Base-by-base conservation (phyloP, 2,329 filamentous ascomycete species). In the Beauveria pseudobassiana region DNA sequence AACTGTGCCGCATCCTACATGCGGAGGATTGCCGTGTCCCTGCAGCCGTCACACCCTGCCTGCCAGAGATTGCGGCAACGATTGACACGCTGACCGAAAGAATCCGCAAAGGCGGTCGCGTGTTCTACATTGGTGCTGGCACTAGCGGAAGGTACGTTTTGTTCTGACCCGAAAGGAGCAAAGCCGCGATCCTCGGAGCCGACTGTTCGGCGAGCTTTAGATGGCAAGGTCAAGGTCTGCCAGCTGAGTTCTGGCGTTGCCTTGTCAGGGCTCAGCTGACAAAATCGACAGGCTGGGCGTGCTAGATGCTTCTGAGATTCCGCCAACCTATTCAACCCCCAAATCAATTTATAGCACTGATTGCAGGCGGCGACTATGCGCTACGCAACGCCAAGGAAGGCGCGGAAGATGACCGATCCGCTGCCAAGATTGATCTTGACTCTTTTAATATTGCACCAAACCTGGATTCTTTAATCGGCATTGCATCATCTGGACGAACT, bases 401-500 rank as follows among this genome's bases (percentile, higher is more conserved):
- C 2, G 76, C 76, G 10, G 76, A 78, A 62, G 76, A 79, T 62
- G 69, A 71, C 56, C 62, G 68, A 12, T 62, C 67, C 40, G 69
- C 68, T 10, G 75, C 70, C 4, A 66, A 68, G 24, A 62, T 63
- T 8, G 72, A 75, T 42, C 65, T 78, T 18, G 61, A 64, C n/a
- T 59, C 65, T 3, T 63, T 75, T 1, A 51, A 69, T 6, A 65
- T 75, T 6, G 49, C 70, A 24, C 68, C 69, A 0, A 64, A 67
- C 2, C 63, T 72, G 1, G 76, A 78, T 63, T 73, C 71, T 10
- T 55, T 78, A 9, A 72, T 78, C 26, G 76, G 76, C 3, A 77
- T 78, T 46, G 75, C 76, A 2, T 75, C 75, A 7, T 77, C 75
- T 0, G 76, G 76, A 1, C 70, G 77, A 8, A 78, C 76, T 0